These are phyloP conservation scores for Penicillium nordicum DNA, from an alignment of 2,329 filamentous ascomycete genomes.

Conservation along the genomic window DNA sequence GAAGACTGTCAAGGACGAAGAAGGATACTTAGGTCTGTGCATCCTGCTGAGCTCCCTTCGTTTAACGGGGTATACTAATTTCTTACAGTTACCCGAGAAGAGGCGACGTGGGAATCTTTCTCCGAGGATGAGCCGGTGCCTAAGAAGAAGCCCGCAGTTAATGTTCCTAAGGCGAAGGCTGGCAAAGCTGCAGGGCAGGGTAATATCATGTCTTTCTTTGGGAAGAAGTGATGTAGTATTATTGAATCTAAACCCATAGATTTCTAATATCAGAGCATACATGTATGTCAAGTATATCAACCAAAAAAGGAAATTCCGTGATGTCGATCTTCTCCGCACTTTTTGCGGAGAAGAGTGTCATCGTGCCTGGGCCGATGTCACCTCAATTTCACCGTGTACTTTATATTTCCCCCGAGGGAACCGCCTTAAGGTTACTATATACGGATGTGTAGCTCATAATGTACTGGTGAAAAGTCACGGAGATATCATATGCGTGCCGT, in stretches of 20 bases:
- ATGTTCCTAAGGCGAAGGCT: slow-evolving; percentile 51
- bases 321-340: slow-evolving; percentile 23
- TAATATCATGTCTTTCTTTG: slow-evolving; percentile 89
- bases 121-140: slow-evolving; percentile 74
- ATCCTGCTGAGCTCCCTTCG: neutral
- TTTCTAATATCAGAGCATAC: neutral
- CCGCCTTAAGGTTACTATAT: neutral
- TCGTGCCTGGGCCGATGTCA: slow-evolving; percentile 17
- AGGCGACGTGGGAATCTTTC: slow-evolving; percentile 84
- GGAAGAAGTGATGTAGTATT: slow-evolving; percentile 60
- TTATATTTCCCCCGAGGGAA: slow-evolving; percentile 9
- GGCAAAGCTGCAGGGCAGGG: slow-evolving; percentile 57
- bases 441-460: neutral
- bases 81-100: slow-evolving; percentile 75
- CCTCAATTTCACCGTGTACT: slow-evolving; percentile 14
- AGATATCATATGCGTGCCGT: neutral
- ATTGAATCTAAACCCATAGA: neutral
- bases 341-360: slow-evolving; percentile 18
- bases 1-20: slow-evolving; percentile 79
- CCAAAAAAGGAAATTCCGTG: neutral
- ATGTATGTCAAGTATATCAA: neutral
- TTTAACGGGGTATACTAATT: slow-evolving; percentile 8
- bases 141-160: slow-evolving; percentile 47
- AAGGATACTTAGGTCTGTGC: slow-evolving; percentile 73
- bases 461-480: neutral